Base-by-base conservation (phyloP, 164 flowering plant genomes). In the Euptelea pleiosperma region DNA sequence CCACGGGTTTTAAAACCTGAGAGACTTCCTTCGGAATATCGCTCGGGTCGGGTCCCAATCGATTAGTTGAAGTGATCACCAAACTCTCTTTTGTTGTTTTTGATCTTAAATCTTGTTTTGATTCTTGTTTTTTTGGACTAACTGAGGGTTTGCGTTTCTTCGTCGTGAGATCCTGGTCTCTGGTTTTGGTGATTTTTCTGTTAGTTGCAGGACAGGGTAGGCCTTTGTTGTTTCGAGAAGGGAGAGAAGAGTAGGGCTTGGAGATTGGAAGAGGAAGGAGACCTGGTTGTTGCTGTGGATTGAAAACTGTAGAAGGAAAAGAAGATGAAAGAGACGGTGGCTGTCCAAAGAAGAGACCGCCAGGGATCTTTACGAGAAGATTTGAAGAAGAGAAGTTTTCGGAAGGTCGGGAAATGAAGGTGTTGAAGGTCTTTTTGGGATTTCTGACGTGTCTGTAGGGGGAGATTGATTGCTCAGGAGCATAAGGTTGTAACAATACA, bases 221-320 rank as follows among this genome's bases (percentile, higher is more conserved):
- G 41, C 53, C 26, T 42, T 48, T 37, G 68, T 34, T 55, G 66
- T 29, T n/a, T 63, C 63, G 59, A 6, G 58, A 19, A 11, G 70
- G 73, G 14, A 51, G 56, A 33, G 76, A 57, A 2, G 45, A 41
- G 8, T 50, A 40, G 51, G 55, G 14, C 33, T n/a, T 40, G 43
- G 66, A n/a, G 57, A 52, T 30, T 9, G 85, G 89, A 2, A 79
- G 77, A 37, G 86, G 89, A 56, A 83, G 84, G 5, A 83, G 79
- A 39, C 86, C 80, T 18, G 89, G 89, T 31, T 73, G 60, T 10
- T 52, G 64, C 4, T 28, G n/a, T 8, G 34, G 29, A 46, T 14
- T 24, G 22, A 30, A 16, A 26, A 45, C 7, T 33, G 60, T 25
- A 1, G 60, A 37, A 24, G 56, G 53, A 21, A 58, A 65, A n/a